Conservation (phyloP, 768 basidiomycete species). For the Phlebiopsis gigantea region DNA sequence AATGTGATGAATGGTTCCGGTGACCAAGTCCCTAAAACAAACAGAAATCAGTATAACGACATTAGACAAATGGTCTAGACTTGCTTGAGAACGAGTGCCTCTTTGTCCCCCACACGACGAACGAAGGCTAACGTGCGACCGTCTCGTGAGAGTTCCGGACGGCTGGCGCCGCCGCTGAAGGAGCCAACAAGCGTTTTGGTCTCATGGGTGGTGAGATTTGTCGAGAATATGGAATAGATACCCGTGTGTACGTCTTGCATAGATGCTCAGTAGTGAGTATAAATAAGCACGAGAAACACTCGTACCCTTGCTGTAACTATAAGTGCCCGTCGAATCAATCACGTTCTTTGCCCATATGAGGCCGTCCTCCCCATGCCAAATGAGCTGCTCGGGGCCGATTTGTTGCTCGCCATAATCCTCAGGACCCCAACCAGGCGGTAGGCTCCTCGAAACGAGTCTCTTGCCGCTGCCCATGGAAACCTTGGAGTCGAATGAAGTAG, state of each 20-base stretch:
- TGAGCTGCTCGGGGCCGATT: conserved; percentile 67
- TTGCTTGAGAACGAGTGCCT: conserved; percentile 68
- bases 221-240: conserved; percentile 66
- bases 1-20: conserved; percentile 57
- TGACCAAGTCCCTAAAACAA: conserved; percentile 51
- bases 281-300: not conserved
- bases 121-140: conserved; percentile 69
- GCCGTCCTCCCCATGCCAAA: conserved; percentile 54
- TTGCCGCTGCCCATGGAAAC: conserved; percentile 43
- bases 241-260: conserved; percentile 59
- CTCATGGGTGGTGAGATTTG: conserved; percentile 51
- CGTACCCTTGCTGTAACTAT: conserved; percentile 63
- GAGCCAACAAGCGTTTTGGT: conserved; percentile 50
- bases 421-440: conserved; percentile 58
- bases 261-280: not conserved
- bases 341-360: conserved; percentile 68
- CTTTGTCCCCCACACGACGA: conserved; percentile 65
- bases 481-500: conserved; percentile 25
- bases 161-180: conserved; percentile 66
- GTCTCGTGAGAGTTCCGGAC: conserved; percentile 67
- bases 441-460: conserved; percentile 47
- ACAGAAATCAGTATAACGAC: conserved; percentile 3
- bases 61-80: conserved; percentile 8
- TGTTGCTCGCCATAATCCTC: conserved; percentile 63
- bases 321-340: conserved; percentile 38